These are phyloP conservation scores for Solanum lycopersicoides DNA, from an alignment of 257 asterid species.

Conservation along the genomic window DNA sequence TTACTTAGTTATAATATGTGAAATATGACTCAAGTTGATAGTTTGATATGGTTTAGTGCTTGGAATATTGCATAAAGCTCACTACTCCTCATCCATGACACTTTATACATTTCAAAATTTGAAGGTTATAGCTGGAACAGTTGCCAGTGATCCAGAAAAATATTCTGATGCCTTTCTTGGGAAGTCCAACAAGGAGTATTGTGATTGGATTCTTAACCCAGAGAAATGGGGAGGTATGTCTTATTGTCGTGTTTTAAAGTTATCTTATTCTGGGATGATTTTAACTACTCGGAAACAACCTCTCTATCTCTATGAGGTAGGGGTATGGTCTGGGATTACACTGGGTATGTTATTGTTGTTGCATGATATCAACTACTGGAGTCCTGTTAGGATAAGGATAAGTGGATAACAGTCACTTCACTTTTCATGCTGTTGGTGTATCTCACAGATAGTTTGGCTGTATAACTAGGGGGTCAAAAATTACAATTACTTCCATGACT, in stretches of 20 bases:
- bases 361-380: not conserved
- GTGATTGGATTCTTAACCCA: conserved; percentile 86
- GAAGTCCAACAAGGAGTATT: conserved; percentile 75
- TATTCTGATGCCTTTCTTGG: conserved; percentile 86
- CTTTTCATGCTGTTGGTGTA: not conserved
- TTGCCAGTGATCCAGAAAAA: conserved; percentile 67
- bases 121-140: conserved; percentile 92
- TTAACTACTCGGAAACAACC: not conserved
- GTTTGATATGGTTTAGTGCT: not conserved
- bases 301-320: not conserved
- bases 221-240: conserved; percentile 97
- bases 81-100: not conserved
- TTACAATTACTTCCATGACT: not conserved
- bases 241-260: not conserved
- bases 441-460: not conserved
- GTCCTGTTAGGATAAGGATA: not conserved
- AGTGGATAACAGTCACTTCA: not conserved
- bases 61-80: not conserved
- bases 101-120: not conserved
- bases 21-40: not conserved
- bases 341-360: not conserved
- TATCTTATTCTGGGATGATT: not conserved
- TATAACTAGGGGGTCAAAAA: not conserved
- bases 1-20: not conserved
- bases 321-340: not conserved